These are phyloP conservation scores for Euphorbia pulcherrima DNA, from an alignment of 345 rosid species.

Conservation along the genomic window DNA sequence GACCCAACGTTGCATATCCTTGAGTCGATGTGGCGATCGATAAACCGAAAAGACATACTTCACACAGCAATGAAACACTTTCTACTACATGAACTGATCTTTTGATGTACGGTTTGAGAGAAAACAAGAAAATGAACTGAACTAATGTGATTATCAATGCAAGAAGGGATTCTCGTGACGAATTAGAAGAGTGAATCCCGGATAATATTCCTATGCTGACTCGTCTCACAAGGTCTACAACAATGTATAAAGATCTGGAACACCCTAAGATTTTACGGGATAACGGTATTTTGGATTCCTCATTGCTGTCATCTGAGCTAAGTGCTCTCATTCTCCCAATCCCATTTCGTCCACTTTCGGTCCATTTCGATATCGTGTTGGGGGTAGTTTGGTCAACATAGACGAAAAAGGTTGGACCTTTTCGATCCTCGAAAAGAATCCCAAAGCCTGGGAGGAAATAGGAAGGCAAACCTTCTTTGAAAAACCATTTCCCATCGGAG, in stretches of 20 bases:
- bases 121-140: constrained; percentile 35
- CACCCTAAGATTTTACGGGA: constrained; percentile 32
- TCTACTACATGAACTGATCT: constrained; percentile 43
- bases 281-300: constrained; percentile 30
- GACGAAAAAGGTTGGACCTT: constrained; percentile 44
- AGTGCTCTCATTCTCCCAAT: constrained; percentile 49
- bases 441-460: constrained; percentile 38
- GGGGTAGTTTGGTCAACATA: constrained; percentile 36
- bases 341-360: constrained; percentile 38
- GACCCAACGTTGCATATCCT: constrained; percentile 39
- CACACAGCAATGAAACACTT: constrained; percentile 40
- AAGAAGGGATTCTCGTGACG: constrained; percentile 29
- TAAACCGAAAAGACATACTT: constrained; percentile 34
- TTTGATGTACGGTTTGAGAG: constrained; percentile 40
- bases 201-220: constrained; percentile 38
- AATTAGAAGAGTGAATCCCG: constrained; percentile 29
- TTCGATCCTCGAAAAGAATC: constrained; percentile 40
- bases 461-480: constrained; percentile 38
- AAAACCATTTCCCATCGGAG: constrained; percentile 46
- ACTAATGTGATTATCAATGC: constrained; percentile 39
- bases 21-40: constrained; percentile 21
- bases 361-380: constrained; percentile 34
- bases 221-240: constrained; percentile 48
- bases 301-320: constrained; percentile 44
- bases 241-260: constrained; percentile 42